These are phyloP conservation scores for Diaporthe citri DNA, from an alignment of 2,329 filamentous ascomycete species.

Conservation along the genomic window DNA sequence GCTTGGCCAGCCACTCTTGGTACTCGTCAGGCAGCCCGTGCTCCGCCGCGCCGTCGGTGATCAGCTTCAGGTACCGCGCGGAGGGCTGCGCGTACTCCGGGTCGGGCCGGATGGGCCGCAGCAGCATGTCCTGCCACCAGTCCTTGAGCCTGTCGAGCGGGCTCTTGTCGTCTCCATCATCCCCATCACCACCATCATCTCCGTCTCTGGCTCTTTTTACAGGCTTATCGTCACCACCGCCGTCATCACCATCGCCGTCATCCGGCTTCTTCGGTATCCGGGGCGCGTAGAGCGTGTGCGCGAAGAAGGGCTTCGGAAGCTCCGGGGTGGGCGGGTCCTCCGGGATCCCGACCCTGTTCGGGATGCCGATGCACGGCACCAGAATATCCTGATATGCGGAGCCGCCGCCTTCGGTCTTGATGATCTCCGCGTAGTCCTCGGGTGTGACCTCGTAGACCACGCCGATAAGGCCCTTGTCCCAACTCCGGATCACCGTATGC, in stretches of 20 bases:
- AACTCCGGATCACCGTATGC: slow-evolving; percentile 70
- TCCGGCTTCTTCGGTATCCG: slow-evolving; percentile 54
- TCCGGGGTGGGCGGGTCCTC: slow-evolving; percentile 68
- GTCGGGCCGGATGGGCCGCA: slow-evolving; percentile 68
- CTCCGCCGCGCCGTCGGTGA: slow-evolving; percentile 83
- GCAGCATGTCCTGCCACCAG: slow-evolving; percentile 62
- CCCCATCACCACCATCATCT: slow-evolving; percentile 13
- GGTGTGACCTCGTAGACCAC: slow-evolving; percentile 95
- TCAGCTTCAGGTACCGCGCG: slow-evolving; percentile 83
- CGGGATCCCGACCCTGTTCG: slow-evolving; percentile 70
- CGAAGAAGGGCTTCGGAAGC: slow-evolving; percentile 76
- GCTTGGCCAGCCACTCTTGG: slow-evolving; percentile 75
- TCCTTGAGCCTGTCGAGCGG: slow-evolving; percentile 47
- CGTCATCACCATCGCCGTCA: slow-evolving; percentile 40
- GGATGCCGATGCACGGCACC: slow-evolving; percentile 81
- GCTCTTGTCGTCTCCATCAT: slow-evolving; percentile 37
- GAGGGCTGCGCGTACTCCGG: slow-evolving; percentile 85
- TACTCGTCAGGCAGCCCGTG: slow-evolving; percentile 86
- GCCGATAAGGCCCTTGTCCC: slow-evolving; percentile 88
- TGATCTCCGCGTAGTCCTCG: slow-evolving; percentile 85
- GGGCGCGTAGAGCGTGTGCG: slow-evolving; percentile 86
- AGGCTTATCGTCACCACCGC: slow-evolving; percentile 27
- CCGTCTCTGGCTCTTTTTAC: neutral
- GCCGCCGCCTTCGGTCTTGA: slow-evolving; percentile 91
- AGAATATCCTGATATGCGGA: slow-evolving; percentile 86